Evolutionary conservation across 1,284 basidiomycete genomes (phyloP), one percentile per base, ranked within the genome.

Genomic region (Cryptococcus sp.): DNA sequence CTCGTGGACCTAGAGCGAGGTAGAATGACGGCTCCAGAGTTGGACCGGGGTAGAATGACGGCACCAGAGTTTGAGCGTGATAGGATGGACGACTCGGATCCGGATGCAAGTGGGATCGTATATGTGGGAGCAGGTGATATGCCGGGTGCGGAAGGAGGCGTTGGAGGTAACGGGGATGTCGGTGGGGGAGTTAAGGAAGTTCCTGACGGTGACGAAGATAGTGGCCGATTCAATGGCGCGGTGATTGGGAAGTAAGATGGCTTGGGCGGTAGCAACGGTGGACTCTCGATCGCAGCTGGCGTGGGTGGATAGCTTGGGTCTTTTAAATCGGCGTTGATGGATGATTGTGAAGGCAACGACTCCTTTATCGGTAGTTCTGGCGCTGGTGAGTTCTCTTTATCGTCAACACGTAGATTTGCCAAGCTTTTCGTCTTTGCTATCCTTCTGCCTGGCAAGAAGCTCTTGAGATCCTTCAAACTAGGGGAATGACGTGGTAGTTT

Each of bases 1-100:
- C 65, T 66, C 10, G 67, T 66, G 22, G 67, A 67, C 34, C 64
- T 41, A 11, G 62, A 64, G 7, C 64, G 55, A 16, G 66, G 65
- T 21, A 67, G 49, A 2, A 67, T 53, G 2, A 67, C 56, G 3
- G 63, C 54, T 7, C 60, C 56, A 1, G 62, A 64, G 1, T 49
- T 58, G 45, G 57, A 61, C 19, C 61, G 47, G 36, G 51, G 9
- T 16, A 47, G 13, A 60, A 54, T 4, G 57, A 49, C 13, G 42
- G 16, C 2, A n/a, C 32, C n/a, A 18, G 23, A 37, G 9, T 25
- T 21, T 19, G 49, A 46, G 18, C 52, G 39, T 1, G 51, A 21
- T 5, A 52, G 49, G 7, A 48, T 23, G 7, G 48, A 23, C 14
- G 48, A 16, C 2, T 36, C 18, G 14, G 18, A 40, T 5, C 25